Base-by-base conservation (phyloP, 805 yeast species). In the Schizosaccharomyces osmophilus region DNA sequence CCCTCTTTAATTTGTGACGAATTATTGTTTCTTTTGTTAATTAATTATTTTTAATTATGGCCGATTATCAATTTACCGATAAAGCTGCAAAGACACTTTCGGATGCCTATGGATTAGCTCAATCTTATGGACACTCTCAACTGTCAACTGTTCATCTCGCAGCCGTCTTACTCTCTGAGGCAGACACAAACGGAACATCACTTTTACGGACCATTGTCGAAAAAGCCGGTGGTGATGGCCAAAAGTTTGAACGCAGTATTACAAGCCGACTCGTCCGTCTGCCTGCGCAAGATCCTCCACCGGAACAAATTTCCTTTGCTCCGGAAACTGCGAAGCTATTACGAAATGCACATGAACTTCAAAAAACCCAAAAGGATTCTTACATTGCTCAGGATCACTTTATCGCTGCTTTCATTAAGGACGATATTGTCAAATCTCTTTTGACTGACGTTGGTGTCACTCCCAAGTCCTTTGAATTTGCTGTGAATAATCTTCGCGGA, bases 341-440 rank as follows among this genome's bases (percentile, higher is more conserved):
- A 58, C 79, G 79, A 65, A 80, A 79, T 48, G 94, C 97, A 17
- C 77, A 77, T 60, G 85, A 87, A 69, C 80, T 87, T 68, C 85
- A 85, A 96, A 61, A 89, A 80, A 71, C 89, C 70, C 63, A 89
- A 71, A 74, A 89, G 88, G 98, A 93, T 72, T 77, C 83, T 22
- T 93, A 80, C 69, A 79, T 93, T 62, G 97, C 95, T 1, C 97
- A 90, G 74, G 98, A 93, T 73, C 98, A 93, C 71, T 74, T 93
- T 13, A 73, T 93, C 60, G 75, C 88, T 63, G 96, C 97, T 0
- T 74, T 93, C 48, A 74, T 93, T 60, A 93, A 88, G 32, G 97
- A 90, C 67, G 70, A 79, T 3, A 75, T 86, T 1, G 77, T 90
- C 43, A 79, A 85, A 71, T 74, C 78, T 61, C 71, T 93, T 13